phyloP scores from a whole-genome alignment of 257 asterid species.

The Nicotiana benthamiana region DNA sequence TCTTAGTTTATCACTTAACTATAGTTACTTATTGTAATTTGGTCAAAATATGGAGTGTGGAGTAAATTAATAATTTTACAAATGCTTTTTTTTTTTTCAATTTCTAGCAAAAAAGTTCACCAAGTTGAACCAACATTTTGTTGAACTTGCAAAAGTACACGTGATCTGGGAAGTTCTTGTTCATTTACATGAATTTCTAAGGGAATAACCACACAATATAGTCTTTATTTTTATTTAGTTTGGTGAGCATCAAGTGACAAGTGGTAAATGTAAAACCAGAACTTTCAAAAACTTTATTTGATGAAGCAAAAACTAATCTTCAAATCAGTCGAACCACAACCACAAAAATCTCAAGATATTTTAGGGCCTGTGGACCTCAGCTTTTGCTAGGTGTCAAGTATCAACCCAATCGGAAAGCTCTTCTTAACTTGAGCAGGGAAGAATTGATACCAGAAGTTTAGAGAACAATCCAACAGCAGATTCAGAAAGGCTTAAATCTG shows the following conservation, averaged over 20 bases:
- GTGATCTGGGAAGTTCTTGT: not conserved
- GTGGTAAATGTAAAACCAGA: constrained; percentile 21
- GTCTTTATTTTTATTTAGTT: not conserved
- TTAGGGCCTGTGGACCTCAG: not conserved
- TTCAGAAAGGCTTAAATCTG: not conserved
- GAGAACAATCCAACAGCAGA: not conserved
- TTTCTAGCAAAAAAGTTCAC: no score
- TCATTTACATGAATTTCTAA: not conserved
- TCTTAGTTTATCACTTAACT: no score
- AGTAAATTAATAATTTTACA: no score
- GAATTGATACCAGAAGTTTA: not conserved
- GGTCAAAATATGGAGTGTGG: no score
- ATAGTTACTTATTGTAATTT: no score
- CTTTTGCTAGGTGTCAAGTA: not conserved
- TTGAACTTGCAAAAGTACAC: no score
- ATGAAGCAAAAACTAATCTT: not conserved
- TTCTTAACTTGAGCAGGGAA: not conserved
- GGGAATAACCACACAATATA: not conserved
- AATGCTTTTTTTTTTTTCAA: no score
- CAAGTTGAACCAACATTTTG: no score
- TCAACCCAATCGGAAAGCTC: not conserved
- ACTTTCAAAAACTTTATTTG: not conserved
- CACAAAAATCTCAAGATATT: constrained; percentile 18
- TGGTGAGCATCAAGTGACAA: constrained; percentile 3
- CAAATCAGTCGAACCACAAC: constrained; percentile 8